Evolutionary conservation across 192 early-diverging fungal genomes (phyloP).

Genomic region (Irineochytrium annulatum): DNA sequence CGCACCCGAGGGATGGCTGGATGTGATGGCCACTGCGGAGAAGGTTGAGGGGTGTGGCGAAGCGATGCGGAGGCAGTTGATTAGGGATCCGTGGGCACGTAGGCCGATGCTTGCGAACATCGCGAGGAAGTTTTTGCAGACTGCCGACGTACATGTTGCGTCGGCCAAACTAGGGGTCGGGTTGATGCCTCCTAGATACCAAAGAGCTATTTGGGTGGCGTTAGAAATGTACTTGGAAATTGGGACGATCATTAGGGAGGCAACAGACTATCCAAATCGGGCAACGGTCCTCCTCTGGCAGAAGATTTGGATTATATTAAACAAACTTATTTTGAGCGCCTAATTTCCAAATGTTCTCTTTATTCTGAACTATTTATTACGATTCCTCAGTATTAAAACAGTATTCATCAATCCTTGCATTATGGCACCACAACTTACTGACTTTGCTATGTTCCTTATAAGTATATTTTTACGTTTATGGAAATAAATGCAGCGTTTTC

Average conservation of each 20-base stretch:
- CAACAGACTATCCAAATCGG: conserved; percentile 32
- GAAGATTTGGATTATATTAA: conserved; percentile 9
- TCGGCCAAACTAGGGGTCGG: conserved; percentile 24
- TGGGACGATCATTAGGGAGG: conserved; percentile 25
- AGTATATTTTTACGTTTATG: too few relatives aligned
- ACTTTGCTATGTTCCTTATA: too few relatives aligned
- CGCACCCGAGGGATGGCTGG: conserved; percentile 35
- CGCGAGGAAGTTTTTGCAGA: conserved; percentile 23
- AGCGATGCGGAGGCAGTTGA: not conserved
- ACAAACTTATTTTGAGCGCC: conserved; percentile 3
- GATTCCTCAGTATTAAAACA: too few relatives aligned
- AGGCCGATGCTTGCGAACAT: not conserved
- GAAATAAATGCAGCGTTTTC: too few relatives aligned
- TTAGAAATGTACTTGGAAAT: conserved; percentile 43
- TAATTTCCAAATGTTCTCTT: not conserved
- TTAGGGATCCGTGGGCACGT: not conserved
- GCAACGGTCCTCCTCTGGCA: conserved; percentile 13
- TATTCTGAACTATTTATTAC: not conserved
- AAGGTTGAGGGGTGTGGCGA: not conserved
- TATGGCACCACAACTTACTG: too few relatives aligned
- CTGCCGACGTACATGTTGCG: not conserved
- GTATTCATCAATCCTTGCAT: too few relatives aligned
- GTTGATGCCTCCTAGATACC: conserved; percentile 24
- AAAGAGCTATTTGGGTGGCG: conserved; percentile 38
- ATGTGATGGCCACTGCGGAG: conserved; percentile 1